phyloP scores from a whole-genome alignment of 257 asterid species.

The Vinca minor region DNA sequence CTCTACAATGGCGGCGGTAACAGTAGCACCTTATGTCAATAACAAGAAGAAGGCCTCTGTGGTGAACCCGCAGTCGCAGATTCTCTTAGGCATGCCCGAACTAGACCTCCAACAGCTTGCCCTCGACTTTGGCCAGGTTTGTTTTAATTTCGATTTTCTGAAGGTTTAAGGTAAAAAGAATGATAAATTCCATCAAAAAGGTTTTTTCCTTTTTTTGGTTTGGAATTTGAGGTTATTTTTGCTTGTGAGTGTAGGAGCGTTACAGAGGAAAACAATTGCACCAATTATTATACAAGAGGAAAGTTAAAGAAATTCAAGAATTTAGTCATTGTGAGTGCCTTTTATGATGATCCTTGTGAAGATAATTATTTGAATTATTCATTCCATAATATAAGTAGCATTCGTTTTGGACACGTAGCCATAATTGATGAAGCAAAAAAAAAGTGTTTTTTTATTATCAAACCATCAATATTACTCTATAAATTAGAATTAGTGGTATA shows the following conservation, averaged over 20 bases:
- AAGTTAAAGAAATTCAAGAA: slow-evolving; percentile 64
- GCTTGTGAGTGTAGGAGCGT: slow-evolving; percentile 38
- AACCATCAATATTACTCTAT: no score
- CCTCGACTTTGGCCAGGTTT: slow-evolving; percentile 61
- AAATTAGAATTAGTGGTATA: no score
- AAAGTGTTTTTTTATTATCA: no score
- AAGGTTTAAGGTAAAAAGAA: background rate
- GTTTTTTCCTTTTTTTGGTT: background rate
- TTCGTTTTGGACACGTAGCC: no score
- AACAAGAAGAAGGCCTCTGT: slow-evolving; percentile 21
- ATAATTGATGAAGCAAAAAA: no score
- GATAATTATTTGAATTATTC: slow-evolving; percentile 28
- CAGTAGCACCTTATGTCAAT: slow-evolving; percentile 29
- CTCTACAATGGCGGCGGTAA: slow-evolving; percentile 21
- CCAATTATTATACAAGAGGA: slow-evolving; percentile 74
- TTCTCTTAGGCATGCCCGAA: slow-evolving; percentile 81
- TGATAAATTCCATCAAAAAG: background rate
- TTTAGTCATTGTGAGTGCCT: slow-evolving; percentile 54
- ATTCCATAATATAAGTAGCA: no score
- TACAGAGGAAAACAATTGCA: slow-evolving; percentile 90
- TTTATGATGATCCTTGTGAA: background rate
- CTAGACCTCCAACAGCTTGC: slow-evolving; percentile 69
- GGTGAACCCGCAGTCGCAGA: slow-evolving; percentile 29
- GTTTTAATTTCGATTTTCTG: background rate
- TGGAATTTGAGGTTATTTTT: background rate